Conservation (phyloP, 2,329 filamentous ascomycete species). For the Phaeophleospora eucalypticola region DNA sequence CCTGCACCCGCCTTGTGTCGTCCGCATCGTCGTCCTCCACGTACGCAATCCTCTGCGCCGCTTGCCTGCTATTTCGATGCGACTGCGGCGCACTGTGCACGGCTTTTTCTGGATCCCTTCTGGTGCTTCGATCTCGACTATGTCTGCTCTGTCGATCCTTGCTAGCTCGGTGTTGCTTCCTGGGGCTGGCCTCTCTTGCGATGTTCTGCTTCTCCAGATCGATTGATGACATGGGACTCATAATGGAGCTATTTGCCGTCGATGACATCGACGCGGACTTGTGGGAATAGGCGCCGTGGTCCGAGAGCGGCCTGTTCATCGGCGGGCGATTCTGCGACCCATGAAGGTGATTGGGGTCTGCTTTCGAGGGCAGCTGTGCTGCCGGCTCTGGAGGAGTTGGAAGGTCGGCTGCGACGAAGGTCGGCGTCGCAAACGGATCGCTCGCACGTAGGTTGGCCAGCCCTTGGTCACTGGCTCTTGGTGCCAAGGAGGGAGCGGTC, state of each 20-base stretch:
- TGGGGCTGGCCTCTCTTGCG: conserved; percentile 6
- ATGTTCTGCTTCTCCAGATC: conserved; percentile 29
- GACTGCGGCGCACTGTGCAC: conserved; percentile 16
- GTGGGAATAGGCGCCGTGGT: conserved; percentile 13
- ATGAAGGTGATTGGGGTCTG: neutral
- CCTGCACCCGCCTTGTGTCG: conserved; percentile 37
- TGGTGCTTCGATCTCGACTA: conserved; percentile 6
- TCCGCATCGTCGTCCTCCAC: conserved; percentile 34
- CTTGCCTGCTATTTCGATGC: conserved; percentile 9
- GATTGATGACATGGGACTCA: conserved; percentile 27
- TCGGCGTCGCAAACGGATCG: conserved; percentile 18
- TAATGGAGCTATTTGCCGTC: conserved; percentile 19
- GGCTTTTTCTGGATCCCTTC: conserved; percentile 26
- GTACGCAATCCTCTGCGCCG: conserved; percentile 17
- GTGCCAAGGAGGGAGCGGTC: conserved; percentile 21
- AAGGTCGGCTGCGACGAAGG: conserved; percentile 9
- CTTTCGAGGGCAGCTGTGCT: conserved; percentile 10
- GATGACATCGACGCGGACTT: conserved; percentile 31
- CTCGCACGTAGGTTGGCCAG: conserved; percentile 4
- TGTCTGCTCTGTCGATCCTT: conserved; percentile 21
- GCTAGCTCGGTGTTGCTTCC: conserved; percentile 11
- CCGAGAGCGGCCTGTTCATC: conserved; percentile 1
- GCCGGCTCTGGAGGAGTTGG: conserved; percentile 19
- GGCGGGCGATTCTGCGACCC: conserved; percentile 6
- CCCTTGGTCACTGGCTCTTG: conserved; percentile 13